phyloP scores from a whole-genome alignment of 2,329 filamentous ascomycete genomes.

The Clonostachys chloroleuca region DNA sequence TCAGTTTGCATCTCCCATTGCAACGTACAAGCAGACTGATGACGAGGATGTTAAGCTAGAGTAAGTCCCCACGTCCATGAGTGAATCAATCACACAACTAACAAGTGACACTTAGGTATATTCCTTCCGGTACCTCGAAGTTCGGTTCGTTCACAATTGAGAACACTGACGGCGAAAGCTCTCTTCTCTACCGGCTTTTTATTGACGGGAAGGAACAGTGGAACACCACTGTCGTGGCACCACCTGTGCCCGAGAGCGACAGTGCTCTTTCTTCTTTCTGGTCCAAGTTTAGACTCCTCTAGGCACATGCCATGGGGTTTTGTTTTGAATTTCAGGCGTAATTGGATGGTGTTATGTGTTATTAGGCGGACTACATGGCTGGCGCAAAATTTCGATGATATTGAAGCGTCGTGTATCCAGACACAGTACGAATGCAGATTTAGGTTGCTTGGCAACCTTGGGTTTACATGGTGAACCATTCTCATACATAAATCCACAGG shows the following conservation, averaged over 20 bases:
- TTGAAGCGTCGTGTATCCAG: no score
- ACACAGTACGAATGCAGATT: no score
- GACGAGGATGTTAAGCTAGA: conserved; percentile 79
- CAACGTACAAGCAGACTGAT: conserved; percentile 79
- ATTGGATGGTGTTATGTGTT: no score
- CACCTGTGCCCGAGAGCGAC: not conserved
- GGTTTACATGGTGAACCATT: no score
- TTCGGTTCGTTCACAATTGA: conserved; percentile 74
- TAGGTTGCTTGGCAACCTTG: no score
- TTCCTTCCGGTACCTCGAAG: conserved; percentile 73
- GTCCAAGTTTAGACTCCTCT: conserved; percentile 1
- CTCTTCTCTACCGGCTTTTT: conserved; percentile 76
- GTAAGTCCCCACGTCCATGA: conserved; percentile 43
- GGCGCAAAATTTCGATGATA: no score
- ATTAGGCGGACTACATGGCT: no score
- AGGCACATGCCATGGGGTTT: no score
- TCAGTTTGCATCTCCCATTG: conserved; percentile 87
- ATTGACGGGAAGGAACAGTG: conserved; percentile 78
- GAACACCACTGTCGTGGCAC: conserved; percentile 43
- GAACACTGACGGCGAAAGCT: conserved; percentile 58
- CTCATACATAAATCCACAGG: no score
- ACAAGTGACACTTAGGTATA: conserved; percentile 47
- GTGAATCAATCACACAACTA: not conserved
- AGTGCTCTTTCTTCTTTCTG: conserved; percentile 1
- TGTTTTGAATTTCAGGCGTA: no score